Evolutionary conservation across 1,139 yeast genomes (phyloP).

Genomic region (Eremothecium gossypii): DNA sequence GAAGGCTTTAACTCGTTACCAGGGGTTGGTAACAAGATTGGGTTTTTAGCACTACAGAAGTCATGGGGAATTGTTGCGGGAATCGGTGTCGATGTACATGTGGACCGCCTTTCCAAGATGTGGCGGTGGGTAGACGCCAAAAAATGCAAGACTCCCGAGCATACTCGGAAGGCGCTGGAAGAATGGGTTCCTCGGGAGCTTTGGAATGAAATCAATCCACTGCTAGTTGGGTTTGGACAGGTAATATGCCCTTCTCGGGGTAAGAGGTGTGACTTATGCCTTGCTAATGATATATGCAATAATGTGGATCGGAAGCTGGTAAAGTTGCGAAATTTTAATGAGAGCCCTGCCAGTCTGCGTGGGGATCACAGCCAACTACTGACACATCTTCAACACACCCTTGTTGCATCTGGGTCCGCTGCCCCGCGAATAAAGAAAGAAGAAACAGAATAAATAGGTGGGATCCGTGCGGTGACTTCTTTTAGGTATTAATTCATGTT

Average conservation of each 20-base stretch:
- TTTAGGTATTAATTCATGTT: constrained; percentile 1
- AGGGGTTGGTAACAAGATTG: constrained; percentile 97
- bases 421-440: not conserved
- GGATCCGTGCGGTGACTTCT: not conserved
- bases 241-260: constrained; percentile 70
- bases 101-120: constrained; percentile 70
- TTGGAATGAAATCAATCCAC: constrained; percentile 82
- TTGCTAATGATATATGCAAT: constrained; percentile 21
- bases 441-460: not conserved
- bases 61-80: constrained; percentile 76
- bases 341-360: constrained; percentile 5
- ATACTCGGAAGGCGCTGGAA: constrained; percentile 59
- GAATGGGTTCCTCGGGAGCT: constrained; percentile 61
- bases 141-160: constrained; percentile 58
- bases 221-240: constrained; percentile 90
- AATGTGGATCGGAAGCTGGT: constrained; percentile 13
- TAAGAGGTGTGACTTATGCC: constrained; percentile 65
- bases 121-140: constrained; percentile 65
- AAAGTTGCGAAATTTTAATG: not conserved
- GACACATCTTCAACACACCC: constrained; percentile 4
- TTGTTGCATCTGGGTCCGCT: not conserved
- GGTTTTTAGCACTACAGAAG: constrained; percentile 64
- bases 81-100: constrained; percentile 91
- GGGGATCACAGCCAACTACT: constrained; percentile 10
- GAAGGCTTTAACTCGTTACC: constrained; percentile 63